These are phyloP conservation scores for Castanea mollissima DNA, from an alignment of 306 rosid species.

Conservation along the genomic window DNA sequence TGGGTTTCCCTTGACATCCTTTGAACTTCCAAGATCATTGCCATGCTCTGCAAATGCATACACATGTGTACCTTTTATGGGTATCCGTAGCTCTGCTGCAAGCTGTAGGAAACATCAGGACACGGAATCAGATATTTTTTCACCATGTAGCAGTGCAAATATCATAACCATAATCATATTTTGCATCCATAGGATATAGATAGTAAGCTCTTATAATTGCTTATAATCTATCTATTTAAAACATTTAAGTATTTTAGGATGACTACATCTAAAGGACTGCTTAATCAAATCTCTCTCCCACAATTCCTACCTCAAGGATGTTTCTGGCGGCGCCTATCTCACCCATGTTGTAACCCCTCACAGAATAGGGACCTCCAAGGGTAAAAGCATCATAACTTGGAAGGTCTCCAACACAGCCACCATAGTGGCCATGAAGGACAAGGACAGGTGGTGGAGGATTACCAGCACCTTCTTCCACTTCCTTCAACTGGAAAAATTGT, in stretches of 20 bases:
- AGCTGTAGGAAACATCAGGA: constrained; percentile 46
- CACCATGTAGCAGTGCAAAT: neutral
- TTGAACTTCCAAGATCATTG: constrained; percentile 89
- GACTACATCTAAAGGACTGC: neutral
- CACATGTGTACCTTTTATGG: constrained; percentile 72
- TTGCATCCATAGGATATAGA: neutral
- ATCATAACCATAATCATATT: neutral
- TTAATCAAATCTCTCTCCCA: neutral
- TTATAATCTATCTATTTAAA: neutral
- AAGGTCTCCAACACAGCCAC: constrained; percentile 99
- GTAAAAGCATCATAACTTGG: constrained; percentile 97
- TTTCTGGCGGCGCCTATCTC: constrained; percentile 93
- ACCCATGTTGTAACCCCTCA: constrained; percentile 97
- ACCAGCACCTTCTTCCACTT: constrained; percentile 93
- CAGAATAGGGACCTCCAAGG: constrained; percentile 98
- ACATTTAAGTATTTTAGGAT: neutral
- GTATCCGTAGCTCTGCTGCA: constrained; percentile 88
- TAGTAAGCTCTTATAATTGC: neutral
- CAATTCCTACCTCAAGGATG: constrained; percentile 75
- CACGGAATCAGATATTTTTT: constrained; percentile 15
- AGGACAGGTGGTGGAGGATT: constrained; percentile 94
- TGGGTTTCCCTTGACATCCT: constrained; percentile 89
- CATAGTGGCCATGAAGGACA: constrained; percentile 94
- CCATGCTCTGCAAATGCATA: constrained; percentile 95
- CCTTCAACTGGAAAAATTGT: constrained; percentile 62